These are phyloP conservation scores for Trichoderma oligosporum DNA, from an alignment of 2,329 filamentous ascomycete genomes.

Conservation along the genomic window DNA sequence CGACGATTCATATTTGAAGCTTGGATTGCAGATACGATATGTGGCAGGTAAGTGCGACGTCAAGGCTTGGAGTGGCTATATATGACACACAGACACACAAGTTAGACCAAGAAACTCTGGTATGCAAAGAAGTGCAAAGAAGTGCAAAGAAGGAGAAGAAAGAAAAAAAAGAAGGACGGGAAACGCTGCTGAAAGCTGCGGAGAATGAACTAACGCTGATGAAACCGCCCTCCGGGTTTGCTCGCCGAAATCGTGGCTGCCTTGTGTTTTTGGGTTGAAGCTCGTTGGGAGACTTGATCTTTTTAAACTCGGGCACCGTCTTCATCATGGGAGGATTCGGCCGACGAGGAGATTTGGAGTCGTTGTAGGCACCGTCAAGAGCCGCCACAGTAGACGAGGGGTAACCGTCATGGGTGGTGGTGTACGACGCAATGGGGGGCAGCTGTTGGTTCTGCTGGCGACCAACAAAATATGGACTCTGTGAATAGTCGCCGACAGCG, in stretches of 20 bases:
- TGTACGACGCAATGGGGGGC: slow-evolving; percentile 68
- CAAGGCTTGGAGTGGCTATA: slow-evolving; percentile 85
- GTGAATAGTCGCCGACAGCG: slow-evolving; percentile 58
- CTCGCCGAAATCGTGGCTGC: slow-evolving; percentile 86
- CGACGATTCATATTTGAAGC: slow-evolving; percentile 98
- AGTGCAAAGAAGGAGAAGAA: neutral
- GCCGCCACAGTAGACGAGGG: slow-evolving; percentile 67
- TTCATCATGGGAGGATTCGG: slow-evolving; percentile 49
- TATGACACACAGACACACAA: neutral
- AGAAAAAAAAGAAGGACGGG: neutral
- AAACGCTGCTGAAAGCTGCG: neutral
- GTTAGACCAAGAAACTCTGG: neutral
- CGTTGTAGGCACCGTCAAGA: slow-evolving; percentile 63
- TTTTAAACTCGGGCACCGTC: slow-evolving; percentile 83
- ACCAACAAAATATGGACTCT: slow-evolving; percentile 55
- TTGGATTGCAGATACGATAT: slow-evolving; percentile 96
- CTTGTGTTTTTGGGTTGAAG: slow-evolving; percentile 77
- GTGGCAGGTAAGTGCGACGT: slow-evolving; percentile 90
- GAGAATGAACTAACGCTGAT: slow-evolving; percentile 75
- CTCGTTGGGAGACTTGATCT: slow-evolving; percentile 67
- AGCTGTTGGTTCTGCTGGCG: slow-evolving; percentile 58
- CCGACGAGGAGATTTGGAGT: slow-evolving; percentile 56
- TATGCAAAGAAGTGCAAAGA: too few relatives aligned
- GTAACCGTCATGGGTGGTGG: slow-evolving; percentile 66
- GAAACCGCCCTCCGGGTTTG: slow-evolving; percentile 94